A percentile compares a stretch with the other conserved stretches of the same genome.
These are phyloP conservation scores for Eurotiales sp. DNA, from an alignment of 2,329 filamentous ascomycete genomes.

Conservation along the genomic window DNA sequence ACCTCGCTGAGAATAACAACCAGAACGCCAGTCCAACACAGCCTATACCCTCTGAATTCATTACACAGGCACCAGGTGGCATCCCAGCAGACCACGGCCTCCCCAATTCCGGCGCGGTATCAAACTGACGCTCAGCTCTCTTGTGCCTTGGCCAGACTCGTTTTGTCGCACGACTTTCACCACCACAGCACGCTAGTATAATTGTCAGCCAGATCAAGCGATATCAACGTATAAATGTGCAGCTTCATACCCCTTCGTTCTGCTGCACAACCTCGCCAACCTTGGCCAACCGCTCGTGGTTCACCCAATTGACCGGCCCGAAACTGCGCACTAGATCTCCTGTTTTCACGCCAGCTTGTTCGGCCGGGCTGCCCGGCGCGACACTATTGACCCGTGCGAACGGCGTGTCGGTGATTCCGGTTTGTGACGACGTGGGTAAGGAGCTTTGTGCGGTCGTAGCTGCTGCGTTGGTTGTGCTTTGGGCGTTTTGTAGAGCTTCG, in stretches of 20 bases:
- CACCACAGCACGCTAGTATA: conserved; percentile 61
- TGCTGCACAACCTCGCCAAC: conserved; percentile 87
- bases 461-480: conserved; percentile 29
- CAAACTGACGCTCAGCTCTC: conserved; percentile 65
- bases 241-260: conserved; percentile 76
- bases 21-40: no score
- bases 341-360: conserved; percentile 70
- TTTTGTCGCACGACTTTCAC: conserved; percentile 61
- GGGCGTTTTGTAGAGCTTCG: conserved; percentile 60
- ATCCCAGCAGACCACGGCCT: conserved; percentile 82
- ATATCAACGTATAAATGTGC: conserved; percentile 4
- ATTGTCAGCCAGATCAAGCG: conserved; percentile 1
- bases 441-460: background rate
- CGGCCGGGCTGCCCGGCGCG: conserved; percentile 72
- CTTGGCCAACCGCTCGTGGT: conserved; percentile 80
- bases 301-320: conserved; percentile 75
- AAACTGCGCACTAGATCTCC: conserved; percentile 83
- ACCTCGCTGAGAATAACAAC: no score
- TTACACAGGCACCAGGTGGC: conserved; percentile 79
- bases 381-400: conserved; percentile 93
- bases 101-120: conserved; percentile 82
- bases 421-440: conserved; percentile 20
- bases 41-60: no score
- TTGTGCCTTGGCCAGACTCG: conserved; percentile 41
- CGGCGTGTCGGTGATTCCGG: conserved; percentile 51